A percentile compares a stretch with the other conserved stretches of the same genome.
These are phyloP conservation scores for Ophiocordyceps unilateralis DNA, from an alignment of 2,329 filamentous ascomycete species.

Conservation along the genomic window DNA sequence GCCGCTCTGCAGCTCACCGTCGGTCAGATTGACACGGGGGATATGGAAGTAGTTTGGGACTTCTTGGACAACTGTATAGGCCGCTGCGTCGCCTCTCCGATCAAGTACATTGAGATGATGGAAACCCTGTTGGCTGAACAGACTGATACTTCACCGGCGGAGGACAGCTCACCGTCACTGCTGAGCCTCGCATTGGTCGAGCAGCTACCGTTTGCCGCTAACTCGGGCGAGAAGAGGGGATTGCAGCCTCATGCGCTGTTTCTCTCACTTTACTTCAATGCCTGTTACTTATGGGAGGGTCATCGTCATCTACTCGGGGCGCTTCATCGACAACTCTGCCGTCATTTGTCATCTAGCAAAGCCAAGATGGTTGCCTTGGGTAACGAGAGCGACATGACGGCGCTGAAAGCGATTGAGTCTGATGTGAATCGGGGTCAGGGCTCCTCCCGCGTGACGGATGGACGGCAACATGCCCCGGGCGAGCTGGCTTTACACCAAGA, in stretches of 20 bases:
- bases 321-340: conserved; percentile 14
- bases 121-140: conserved; percentile 23
- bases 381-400: conserved; percentile 5
- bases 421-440: conserved; percentile 2
- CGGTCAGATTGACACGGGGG: conserved; percentile 4
- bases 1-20: conserved; percentile 12
- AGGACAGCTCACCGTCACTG: conserved; percentile 30
- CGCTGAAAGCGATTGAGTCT: conserved; percentile 4
- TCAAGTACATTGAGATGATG: conserved; percentile 66
- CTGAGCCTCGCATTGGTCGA: conserved; percentile 55
- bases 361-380: conserved; percentile 8
- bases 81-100: conserved; percentile 55
- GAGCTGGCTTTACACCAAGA: conserved; percentile 30
- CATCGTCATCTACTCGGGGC: conserved; percentile 9
- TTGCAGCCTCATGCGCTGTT: conserved; percentile 36
- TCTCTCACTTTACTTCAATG: conserved; percentile 38
- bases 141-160: not conserved
- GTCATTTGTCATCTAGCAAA: conserved; percentile 11
- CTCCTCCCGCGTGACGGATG: not conserved
- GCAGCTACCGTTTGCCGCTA: conserved; percentile 55
- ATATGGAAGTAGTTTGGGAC: conserved; percentile 33
- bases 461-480: conserved; percentile 9
- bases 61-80: conserved; percentile 75
- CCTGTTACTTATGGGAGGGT: conserved; percentile 34
- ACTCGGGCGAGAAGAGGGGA: conserved; percentile 25